A percentile compares a stretch with the other conserved stretches of the same genome.
Conservation (phyloP, 768 basidiomycete genomes). For the Mycena alexandri region DNA sequence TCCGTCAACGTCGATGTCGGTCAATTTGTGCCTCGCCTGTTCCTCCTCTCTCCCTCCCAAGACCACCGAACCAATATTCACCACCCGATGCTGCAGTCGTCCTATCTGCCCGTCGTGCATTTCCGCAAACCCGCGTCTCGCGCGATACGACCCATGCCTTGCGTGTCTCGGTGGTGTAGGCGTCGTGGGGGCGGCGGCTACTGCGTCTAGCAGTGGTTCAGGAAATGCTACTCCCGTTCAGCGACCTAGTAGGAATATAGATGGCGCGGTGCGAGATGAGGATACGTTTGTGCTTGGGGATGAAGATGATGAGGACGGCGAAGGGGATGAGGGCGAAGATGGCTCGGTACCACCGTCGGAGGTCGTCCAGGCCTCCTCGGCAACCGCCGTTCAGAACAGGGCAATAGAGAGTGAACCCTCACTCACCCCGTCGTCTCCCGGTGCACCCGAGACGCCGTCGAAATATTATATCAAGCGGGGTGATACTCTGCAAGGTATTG, state of each 20-base stretch:
- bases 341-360: not conserved
- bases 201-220: not conserved
- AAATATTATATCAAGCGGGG: constrained; percentile 67
- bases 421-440: no score
- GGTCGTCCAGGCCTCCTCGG: constrained; percentile 22
- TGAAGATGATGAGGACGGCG: constrained; percentile 57
- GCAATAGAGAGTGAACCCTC: not conserved
- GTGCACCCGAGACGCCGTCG: constrained; percentile 25
- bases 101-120: constrained; percentile 77
- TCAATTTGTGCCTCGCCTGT: constrained; percentile 70
- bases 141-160: constrained; percentile 79
- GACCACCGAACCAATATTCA: constrained; percentile 49
- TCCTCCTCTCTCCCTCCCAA: constrained; percentile 68
- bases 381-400: not conserved
- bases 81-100: constrained; percentile 73
- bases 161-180: constrained; percentile 72
- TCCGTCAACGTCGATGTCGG: not conserved
- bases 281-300: constrained; percentile 77
- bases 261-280: constrained; percentile 70
- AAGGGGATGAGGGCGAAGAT: not conserved
- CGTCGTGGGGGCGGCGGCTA: constrained; percentile 44
- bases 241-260: constrained; percentile 51
- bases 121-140: constrained; percentile 69
- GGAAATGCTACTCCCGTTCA: not conserved
- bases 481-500: constrained; percentile 77